phyloP scores from a whole-genome alignment of 75 land plant genomes.

The Ceratopteris richardii region DNA sequence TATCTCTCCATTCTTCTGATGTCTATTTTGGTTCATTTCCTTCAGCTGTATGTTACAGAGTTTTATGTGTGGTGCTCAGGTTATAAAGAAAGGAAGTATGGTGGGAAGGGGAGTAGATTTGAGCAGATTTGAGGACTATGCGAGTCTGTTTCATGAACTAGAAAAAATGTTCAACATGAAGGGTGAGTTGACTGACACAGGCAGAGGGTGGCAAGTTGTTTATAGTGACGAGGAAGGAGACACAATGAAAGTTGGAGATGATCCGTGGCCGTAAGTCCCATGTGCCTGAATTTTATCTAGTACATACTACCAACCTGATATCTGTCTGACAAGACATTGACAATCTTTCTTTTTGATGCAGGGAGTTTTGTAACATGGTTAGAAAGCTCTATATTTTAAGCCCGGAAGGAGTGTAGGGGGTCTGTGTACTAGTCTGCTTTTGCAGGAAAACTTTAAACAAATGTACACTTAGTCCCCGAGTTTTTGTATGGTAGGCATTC shows the following conservation, averaged over 20 bases:
- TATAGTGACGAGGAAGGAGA: constrained; percentile 65
- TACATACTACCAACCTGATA: background rate
- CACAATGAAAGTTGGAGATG: constrained; percentile 66
- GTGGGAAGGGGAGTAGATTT: constrained; percentile 55
- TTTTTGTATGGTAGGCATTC: too few relatives aligned
- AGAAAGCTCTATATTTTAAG: constrained; percentile 57
- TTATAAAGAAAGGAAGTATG: constrained; percentile 49
- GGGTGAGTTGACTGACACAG: constrained; percentile 33
- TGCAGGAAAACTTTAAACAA: too few relatives aligned
- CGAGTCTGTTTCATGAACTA: constrained; percentile 28
- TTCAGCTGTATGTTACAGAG: background rate
- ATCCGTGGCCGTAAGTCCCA: constrained; percentile 55
- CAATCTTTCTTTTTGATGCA: constrained; percentile 15
- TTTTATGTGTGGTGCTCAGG: constrained; percentile 19
- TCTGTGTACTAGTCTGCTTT: too few relatives aligned
- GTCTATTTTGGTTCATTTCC: background rate
- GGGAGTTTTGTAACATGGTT: constrained; percentile 69
- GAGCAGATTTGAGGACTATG: constrained; percentile 39
- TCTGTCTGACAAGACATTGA: background rate
- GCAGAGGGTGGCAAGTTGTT: constrained; percentile 47
- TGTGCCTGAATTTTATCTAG: background rate
- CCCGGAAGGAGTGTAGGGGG: constrained; percentile 51
- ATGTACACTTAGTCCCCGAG: too few relatives aligned
- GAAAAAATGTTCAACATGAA: constrained; percentile 45
- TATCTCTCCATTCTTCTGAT: background rate